Base-by-base conservation (phyloP, 2,329 filamentous ascomycete genomes). In the Cordyceps tenuipes region DNA sequence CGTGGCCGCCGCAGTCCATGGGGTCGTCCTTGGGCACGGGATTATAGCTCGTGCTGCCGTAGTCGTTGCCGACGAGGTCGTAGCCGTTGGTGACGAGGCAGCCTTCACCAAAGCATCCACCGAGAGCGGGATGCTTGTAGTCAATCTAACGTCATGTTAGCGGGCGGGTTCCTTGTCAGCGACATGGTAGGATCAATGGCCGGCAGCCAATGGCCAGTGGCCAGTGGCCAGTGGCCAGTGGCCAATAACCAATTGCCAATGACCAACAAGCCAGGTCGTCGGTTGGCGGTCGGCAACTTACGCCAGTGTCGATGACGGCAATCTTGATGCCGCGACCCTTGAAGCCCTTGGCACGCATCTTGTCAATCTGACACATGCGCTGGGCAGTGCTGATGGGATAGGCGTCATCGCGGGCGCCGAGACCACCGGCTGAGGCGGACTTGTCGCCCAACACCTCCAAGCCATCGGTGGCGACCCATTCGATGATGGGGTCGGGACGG, bases 71-170 rank as follows among this genome's bases (percentile, higher is more conserved):
- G 19, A 85, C 79, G 47, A 85, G 73, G 63, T 85, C 83, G 41
- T 75, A 75, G 19, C 85, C 85, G 61, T 78, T 80, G 3, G 76
- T 75, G 19, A 88, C 81, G 46, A 86, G 73, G 64, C 79, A 86
- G 13, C 77, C 82, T 1, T 75, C 66, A 2, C 85, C 85, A 66
- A 86, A 87, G 66, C 84, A 84, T 51, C 83, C 39, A 47, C 85
- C 85, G 0, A 88, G 77, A 31, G 82, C 82, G 1, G 83, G 81
- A 65, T 88, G 84, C 0, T 73, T 77, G 66, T 86, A 87, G 67
- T 88, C 85, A 52, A 85, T 72, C 78, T 80, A 48, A 0, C 13
- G n/a, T 36, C 34, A 5, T 6, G 23, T 31, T 10, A 43, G 13
- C 7, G 29, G 29, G 53, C 9, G 39, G 53, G 9, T 39, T 26